Evolutionary conservation across 768 basidiomycete species (phyloP).

Genomic region (Lentinus brumalis): DNA sequence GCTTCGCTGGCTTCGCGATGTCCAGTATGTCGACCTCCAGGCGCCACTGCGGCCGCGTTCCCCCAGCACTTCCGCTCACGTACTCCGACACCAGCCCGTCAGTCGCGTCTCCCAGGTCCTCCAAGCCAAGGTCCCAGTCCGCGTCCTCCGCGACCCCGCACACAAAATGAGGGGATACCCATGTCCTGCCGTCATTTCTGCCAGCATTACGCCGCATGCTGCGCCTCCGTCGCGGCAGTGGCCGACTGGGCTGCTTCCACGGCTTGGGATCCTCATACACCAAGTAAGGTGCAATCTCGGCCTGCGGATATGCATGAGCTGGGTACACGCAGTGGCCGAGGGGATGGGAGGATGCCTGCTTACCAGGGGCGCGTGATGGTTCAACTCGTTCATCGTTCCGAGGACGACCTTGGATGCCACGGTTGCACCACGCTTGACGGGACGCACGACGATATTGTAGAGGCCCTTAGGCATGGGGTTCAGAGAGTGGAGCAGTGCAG

Average conservation of each 20-base stretch:
- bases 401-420: conserved; percentile 2
- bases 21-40: conserved; percentile 11
- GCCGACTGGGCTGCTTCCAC: conserved; percentile 2
- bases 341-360: not conserved
- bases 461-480: not conserved
- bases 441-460: conserved; percentile 6
- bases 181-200: conserved; percentile 2
- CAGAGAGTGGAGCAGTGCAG: not conserved
- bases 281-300: not conserved
- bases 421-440: conserved; percentile 4
- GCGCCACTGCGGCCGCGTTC: not conserved
- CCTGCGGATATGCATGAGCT: not conserved
- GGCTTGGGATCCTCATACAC: not conserved
- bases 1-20: conserved; percentile 17
- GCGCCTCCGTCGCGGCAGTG: not conserved
- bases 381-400: conserved; percentile 5
- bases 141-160: not conserved
- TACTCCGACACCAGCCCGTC: not conserved
- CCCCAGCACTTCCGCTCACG: not conserved
- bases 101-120: not conserved
- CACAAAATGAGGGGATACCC: conserved; percentile 1
- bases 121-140: not conserved
- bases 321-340: not conserved
- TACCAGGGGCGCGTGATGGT: conserved; percentile 7
- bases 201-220: not conserved